A percentile compares a stretch with the other conserved stretches of the same genome.
These are phyloP conservation scores for Glycyrrhiza uralensis DNA, from an alignment of 306 rosid genomes.

Conservation along the genomic window DNA sequence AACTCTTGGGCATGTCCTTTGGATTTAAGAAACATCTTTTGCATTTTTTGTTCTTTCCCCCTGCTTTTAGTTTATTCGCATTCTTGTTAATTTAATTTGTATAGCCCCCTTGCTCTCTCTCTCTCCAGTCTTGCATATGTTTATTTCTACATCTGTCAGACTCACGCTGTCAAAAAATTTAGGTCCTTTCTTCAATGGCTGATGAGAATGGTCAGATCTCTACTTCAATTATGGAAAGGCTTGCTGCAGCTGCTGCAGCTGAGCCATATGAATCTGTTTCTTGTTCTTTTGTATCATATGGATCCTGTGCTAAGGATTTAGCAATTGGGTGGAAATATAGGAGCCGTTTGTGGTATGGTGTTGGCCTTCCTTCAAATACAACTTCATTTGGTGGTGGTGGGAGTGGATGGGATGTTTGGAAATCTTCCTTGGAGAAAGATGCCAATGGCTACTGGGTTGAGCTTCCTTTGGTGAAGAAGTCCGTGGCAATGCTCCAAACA, in stretches of 20 bases:
- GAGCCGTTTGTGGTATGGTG: conserved; percentile 96
- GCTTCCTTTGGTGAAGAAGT: conserved; percentile 84
- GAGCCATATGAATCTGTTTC: conserved; percentile 89
- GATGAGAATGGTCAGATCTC: conserved; percentile 88
- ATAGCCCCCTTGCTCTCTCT: neutral
- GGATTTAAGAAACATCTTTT: neutral
- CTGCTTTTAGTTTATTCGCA: conserved; percentile 1
- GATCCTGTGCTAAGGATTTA: conserved; percentile 80
- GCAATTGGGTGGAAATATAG: conserved; percentile 94
- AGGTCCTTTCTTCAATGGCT: conserved; percentile 93
- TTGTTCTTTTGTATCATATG: conserved; percentile 92
- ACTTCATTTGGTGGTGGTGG: conserved; percentile 86
- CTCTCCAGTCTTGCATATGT: conserved; percentile 7
- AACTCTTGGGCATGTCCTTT: neutral
- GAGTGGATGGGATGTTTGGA: conserved; percentile 88
- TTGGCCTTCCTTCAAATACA: conserved; percentile 69
- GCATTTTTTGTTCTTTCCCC: neutral
- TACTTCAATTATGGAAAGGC: conserved; percentile 70
- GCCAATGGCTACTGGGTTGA: conserved; percentile 78
- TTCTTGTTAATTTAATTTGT: conserved; percentile 6
- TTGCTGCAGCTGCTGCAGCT: conserved; percentile 97
- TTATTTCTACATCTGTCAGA: conserved; percentile 10
- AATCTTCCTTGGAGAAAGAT: conserved; percentile 78
- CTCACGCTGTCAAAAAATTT: conserved; percentile 25
- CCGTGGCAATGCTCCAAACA: conserved; percentile 94